phyloP scores from a whole-genome alignment of 306 rosid genomes.

The Vachellia pachyceras region DNA sequence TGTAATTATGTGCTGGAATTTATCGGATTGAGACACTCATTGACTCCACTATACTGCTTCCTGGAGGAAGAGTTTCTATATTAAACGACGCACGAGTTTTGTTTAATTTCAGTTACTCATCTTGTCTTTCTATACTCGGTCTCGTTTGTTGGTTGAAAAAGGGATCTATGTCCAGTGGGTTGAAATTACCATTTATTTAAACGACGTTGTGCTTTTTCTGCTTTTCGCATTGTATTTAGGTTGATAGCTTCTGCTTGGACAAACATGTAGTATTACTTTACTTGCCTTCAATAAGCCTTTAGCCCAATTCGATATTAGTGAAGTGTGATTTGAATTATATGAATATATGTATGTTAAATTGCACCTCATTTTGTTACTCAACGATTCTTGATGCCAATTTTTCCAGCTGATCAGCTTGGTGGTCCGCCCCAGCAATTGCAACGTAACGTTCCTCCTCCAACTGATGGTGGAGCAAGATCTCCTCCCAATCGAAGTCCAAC shows the following conservation, averaged over 20 bases:
- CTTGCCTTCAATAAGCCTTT: neutral
- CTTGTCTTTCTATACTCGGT: neutral
- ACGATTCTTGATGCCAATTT: conserved; percentile 24
- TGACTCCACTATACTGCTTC: neutral
- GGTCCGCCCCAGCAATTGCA: conserved; percentile 45
- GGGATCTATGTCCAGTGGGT: neutral
- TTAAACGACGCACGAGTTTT: neutral
- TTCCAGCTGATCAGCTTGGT: conserved; percentile 47
- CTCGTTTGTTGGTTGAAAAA: neutral
- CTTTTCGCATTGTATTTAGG: neutral
- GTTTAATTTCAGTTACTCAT: neutral
- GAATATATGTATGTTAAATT: conserved; percentile 1
- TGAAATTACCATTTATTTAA: neutral
- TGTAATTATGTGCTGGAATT: neutral
- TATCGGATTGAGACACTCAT: neutral
- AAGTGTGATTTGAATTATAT: conserved; percentile 11
- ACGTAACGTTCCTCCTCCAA: conserved; percentile 31
- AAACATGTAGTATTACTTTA: neutral
- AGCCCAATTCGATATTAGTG: neutral
- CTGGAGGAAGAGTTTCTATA: neutral
- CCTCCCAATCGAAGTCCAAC: conserved; percentile 20
- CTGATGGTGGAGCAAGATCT: conserved; percentile 21
- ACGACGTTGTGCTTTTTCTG: neutral
- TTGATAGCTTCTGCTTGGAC: conserved; percentile 1
- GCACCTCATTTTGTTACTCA: neutral